Evolutionary conservation across 1,284 basidiomycete species (phyloP), one percentile per base, ranked within the genome.

Genomic region (Leccinum huronense): DNA sequence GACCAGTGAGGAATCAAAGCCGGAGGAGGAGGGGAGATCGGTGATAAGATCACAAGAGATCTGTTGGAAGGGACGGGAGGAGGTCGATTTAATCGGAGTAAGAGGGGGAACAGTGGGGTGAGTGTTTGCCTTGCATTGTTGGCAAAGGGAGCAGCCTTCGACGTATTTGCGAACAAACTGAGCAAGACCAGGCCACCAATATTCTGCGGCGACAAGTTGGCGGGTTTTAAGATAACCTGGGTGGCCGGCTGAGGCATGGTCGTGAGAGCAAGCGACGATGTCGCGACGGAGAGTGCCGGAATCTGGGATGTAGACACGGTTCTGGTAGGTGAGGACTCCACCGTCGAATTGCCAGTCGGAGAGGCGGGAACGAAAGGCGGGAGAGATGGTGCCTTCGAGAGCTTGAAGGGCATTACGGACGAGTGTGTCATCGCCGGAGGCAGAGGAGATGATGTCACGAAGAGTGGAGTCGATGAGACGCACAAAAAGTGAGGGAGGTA

Each of bases 361-460:
- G 10, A 45, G 42, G n/a, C 7, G n/a, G 1, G 14, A n/a, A 3
- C 2, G 6, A 8, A 45, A 16, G 5, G 14, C n/a, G 1, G 42
- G 42, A n/a, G 42, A 1, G 3, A 45, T 7, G 13, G 13, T 8
- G 8, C 14, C 13, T 1, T 45, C 13, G 6, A 45, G 42, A 6
- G 7, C 11, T 3, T 14, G 14, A 16, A 16, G 14, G 7, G 16
- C 14, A 3, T n/a, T 14, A 16, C 2, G 13, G 6, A 45, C 2
- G 16, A 45, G 11, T 1, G 3, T 1, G 9, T 45, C 42, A 1
- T 13, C 7, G 0, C 7, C 14, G 0, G 42, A 45, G 2, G 3
- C 0, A 2, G 13, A 16, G 5, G 5, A 0, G 2, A 45, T 45
- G 3, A 8, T 0, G 2, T 14, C 7, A 3, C 1, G 1, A 1